phyloP scores from a whole-genome alignment of 2,329 filamentous ascomycete species.

The Fusarium neocosmosporiellum region DNA sequence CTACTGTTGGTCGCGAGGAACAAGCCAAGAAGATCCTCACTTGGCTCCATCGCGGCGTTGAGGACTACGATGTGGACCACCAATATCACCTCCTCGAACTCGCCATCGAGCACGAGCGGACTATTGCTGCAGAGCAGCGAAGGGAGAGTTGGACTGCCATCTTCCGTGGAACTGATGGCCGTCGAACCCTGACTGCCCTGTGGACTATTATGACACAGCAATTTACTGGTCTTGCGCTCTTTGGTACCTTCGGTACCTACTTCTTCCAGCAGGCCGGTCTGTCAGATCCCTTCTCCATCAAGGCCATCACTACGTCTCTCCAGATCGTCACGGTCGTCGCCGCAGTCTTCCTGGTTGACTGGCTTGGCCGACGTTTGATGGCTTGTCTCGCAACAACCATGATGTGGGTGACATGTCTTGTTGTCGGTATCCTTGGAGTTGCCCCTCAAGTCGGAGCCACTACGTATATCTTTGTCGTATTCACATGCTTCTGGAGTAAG shows the following conservation, averaged over 20 bases:
- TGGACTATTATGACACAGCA: constrained; percentile 41
- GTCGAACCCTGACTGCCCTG: constrained; percentile 44
- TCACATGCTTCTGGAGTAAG: constrained; percentile 1
- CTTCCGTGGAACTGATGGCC: constrained; percentile 44
- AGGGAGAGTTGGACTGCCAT: constrained; percentile 42
- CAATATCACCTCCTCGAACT: background rate
- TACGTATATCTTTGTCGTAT: background rate
- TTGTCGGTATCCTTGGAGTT: background rate
- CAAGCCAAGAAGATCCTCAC: background rate
- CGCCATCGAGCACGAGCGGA: background rate
- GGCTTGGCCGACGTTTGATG: background rate
- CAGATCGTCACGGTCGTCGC: background rate
- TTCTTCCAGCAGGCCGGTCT: background rate
- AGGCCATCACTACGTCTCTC: background rate
- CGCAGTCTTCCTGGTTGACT: background rate
- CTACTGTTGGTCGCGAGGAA: background rate
- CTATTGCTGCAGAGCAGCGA: constrained; percentile 34
- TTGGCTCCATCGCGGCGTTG: background rate
- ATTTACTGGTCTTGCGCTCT: constrained; percentile 18
- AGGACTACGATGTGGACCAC: background rate
- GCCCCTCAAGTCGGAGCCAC: background rate
- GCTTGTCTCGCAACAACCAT: background rate
- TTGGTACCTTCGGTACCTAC: constrained; percentile 62
- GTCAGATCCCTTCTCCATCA: background rate
- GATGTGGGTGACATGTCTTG: background rate